These are phyloP conservation scores for Aspergillus wentii DNA, from an alignment of 495 filamentous ascomycete genomes.

Conservation along the genomic window DNA sequence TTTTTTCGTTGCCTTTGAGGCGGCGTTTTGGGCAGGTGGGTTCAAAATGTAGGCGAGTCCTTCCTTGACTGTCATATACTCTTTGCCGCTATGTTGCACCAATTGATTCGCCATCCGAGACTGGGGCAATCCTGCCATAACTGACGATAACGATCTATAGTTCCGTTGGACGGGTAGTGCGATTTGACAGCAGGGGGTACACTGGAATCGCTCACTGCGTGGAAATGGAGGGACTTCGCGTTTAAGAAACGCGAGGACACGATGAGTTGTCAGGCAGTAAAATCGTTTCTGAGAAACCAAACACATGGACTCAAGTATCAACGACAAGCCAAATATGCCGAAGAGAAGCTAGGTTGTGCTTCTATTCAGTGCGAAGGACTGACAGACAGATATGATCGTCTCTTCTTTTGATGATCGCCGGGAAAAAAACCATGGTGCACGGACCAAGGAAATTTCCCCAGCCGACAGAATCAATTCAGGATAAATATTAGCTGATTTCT, in stretches of 20 bases:
- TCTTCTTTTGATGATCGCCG: too few species aligned
- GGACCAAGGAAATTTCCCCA: neutral
- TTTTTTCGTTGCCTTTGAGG: slow-evolving; percentile 36
- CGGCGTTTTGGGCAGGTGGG: slow-evolving; percentile 42
- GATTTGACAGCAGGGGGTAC: neutral
- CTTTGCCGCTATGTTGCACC: slow-evolving; percentile 39
- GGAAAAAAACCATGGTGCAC: neutral
- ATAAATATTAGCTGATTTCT: too few species aligned
- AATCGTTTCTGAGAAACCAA: too few species aligned
- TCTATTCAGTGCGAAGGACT: neutral
- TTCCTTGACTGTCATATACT: slow-evolving; percentile 63
- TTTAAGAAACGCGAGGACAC: too few species aligned
- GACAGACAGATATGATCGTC: too few species aligned
- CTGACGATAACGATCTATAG: slow-evolving; percentile 1
- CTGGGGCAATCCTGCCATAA: neutral
- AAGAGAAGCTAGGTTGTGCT: too few species aligned
- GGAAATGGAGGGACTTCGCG: too few species aligned
- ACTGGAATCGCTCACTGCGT: too few species aligned
- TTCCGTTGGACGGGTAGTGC: neutral
- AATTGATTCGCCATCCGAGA: slow-evolving; percentile 3
- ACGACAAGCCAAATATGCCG: too few species aligned
- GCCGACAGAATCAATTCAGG: too few species aligned
- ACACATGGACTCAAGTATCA: too few species aligned
- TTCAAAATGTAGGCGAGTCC: slow-evolving; percentile 64
- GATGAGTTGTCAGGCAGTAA: too few species aligned